Evolutionary conservation across 2,329 filamentous ascomycete genomes (phyloP).

Genomic region (Aspergillus terreus): DNA sequence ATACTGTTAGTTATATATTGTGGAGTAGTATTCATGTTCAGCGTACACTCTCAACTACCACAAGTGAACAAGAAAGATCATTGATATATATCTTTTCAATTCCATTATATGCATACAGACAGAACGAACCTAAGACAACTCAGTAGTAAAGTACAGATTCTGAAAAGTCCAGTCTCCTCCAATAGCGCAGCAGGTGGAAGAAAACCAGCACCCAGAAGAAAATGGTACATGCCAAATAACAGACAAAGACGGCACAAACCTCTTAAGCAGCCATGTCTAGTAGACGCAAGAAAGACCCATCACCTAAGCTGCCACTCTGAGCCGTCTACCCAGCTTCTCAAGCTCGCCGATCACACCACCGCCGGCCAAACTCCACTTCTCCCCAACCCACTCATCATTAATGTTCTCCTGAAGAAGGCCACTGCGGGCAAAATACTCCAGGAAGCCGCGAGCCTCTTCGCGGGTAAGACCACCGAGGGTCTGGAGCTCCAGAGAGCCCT

Average conservation of each 20-base stretch:
- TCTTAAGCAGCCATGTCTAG: not conserved
- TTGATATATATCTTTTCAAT: slow-evolving; percentile 7
- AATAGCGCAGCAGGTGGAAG: slow-evolving; percentile 18
- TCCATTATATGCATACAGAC: slow-evolving; percentile 35
- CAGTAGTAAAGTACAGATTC: slow-evolving; percentile 29
- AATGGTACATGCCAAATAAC: slow-evolving; percentile 2
- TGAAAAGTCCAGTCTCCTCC: slow-evolving; percentile 19
- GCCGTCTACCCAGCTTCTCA: slow-evolving; percentile 61
- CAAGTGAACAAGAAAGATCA: not conserved
- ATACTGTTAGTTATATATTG: not conserved
- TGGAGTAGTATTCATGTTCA: no score
- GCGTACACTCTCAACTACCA: not conserved
- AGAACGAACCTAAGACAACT: slow-evolving; percentile 17
- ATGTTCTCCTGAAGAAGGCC: slow-evolving; percentile 71
- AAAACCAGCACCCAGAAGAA: slow-evolving; percentile 1
- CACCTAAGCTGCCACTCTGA: slow-evolving; percentile 29
- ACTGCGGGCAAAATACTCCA: slow-evolving; percentile 92
- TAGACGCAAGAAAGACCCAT: not conserved
- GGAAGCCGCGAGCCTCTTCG: slow-evolving; percentile 69
- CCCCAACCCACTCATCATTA: slow-evolving; percentile 66
- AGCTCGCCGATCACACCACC: slow-evolving; percentile 82
- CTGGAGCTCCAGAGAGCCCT: slow-evolving; percentile 43
- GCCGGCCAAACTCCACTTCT: slow-evolving; percentile 81
- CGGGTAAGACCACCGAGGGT: slow-evolving; percentile 67
- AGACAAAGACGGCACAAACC: not conserved